These are phyloP conservation scores for Diaporthe capsici DNA, from an alignment of 2,329 filamentous ascomycete genomes.

Conservation along the genomic window DNA sequence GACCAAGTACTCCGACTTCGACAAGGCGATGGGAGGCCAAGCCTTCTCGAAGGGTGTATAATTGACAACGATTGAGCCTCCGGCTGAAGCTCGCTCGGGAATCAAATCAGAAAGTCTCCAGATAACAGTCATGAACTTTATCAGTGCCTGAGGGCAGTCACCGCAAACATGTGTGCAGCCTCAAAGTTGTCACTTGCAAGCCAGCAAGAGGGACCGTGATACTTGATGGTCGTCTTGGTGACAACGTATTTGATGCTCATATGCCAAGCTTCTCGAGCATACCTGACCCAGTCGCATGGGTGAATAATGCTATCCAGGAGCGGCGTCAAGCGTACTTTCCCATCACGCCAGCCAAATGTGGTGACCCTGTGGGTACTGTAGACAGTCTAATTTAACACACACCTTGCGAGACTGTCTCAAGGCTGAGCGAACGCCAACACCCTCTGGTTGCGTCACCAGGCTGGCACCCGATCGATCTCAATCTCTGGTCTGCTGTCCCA, in stretches of 20 bases:
- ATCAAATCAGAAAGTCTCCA: not conserved
- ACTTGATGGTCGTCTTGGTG: not conserved
- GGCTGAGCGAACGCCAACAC: not conserved
- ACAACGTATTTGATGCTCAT: constrained; percentile 9
- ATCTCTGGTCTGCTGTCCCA: constrained; percentile 24
- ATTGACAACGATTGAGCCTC: not conserved
- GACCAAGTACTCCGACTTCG: constrained; percentile 48
- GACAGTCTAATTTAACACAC: constrained; percentile 36
- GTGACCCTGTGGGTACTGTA: constrained; percentile 1
- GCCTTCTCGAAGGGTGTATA: constrained; percentile 48
- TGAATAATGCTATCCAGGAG: constrained; percentile 7
- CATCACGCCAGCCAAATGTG: constrained; percentile 12
- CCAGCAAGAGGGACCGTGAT: no score
- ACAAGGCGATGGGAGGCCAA: constrained; percentile 48
- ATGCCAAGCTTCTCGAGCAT: constrained; percentile 15
- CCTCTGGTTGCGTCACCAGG: constrained; percentile 7
- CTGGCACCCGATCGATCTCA: constrained; percentile 29
- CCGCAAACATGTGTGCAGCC: not conserved
- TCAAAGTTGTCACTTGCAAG: constrained; percentile 14
- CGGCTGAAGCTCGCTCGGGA: not conserved
- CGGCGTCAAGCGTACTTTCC: not conserved
- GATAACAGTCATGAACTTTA: not conserved
- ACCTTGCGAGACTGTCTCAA: constrained; percentile 15
- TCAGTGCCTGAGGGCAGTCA: not conserved
- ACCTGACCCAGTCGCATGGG: constrained; percentile 9